Evolutionary conservation across 805 yeast species (phyloP).

Genomic region (Ogataea polymorpha): DNA sequence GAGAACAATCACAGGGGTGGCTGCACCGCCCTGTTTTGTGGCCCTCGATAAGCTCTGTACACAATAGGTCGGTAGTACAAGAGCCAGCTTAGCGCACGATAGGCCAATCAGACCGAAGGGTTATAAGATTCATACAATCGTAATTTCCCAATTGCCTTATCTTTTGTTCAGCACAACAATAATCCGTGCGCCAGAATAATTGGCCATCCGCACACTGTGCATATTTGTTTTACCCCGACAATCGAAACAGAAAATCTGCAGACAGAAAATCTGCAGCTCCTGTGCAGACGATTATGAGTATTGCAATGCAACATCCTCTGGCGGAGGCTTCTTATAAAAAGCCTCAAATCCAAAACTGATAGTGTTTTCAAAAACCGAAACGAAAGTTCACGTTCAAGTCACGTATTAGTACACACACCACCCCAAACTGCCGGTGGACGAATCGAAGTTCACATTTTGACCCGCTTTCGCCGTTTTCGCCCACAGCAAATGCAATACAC

Average conservation of each 20-base stretch:
- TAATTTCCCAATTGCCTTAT: background rate
- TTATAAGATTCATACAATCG: background rate
- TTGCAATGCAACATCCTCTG: background rate
- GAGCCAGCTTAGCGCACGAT: background rate
- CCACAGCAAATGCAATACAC: conserved; percentile 3
- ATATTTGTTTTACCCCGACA: background rate
- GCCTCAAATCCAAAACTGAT: conserved; percentile 7
- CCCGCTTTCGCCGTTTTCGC: background rate
- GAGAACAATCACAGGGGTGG: conserved; percentile 1
- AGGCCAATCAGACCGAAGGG: conserved; percentile 4
- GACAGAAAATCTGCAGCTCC: conserved; percentile 3
- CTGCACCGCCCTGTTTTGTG: background rate
- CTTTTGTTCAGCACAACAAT: conserved; percentile 1
- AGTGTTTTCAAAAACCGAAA: background rate
- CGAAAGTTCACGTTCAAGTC: no score
- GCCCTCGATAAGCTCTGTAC: background rate
- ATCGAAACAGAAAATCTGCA: conserved; percentile 4
- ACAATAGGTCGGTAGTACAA: background rate
- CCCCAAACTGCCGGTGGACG: background rate
- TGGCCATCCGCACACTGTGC: background rate
- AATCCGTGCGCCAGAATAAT: background rate
- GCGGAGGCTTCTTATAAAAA: conserved; percentile 6
- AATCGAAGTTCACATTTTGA: background rate
- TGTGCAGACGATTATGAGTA: background rate
- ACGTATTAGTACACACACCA: no score